Conservation (phyloP, 352 stramenopile genomes). For the Pythium phragmitis region DNA sequence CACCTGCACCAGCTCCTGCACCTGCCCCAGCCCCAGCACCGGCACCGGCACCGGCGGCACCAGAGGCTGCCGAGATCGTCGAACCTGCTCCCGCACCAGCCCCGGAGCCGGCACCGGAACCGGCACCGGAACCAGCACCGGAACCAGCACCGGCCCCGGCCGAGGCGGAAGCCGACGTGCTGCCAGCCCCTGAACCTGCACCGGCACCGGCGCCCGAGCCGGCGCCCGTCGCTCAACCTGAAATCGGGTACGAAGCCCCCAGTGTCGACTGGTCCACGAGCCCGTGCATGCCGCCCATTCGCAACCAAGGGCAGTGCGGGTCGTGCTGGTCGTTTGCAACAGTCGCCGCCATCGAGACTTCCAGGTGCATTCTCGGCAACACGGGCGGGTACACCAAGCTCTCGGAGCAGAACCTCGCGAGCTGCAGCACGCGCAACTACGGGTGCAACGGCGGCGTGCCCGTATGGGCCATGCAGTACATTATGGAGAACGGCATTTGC, state of each 20-base stretch:
- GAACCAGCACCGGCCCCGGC: slow-evolving; percentile 1
- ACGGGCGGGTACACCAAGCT: slow-evolving; percentile 70
- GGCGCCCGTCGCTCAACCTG: neutral
- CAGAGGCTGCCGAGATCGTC: neutral
- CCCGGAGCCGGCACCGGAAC: neutral
- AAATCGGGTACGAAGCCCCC: neutral
- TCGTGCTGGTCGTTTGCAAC: slow-evolving; percentile 97
- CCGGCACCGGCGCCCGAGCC: neutral
- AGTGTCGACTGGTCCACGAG: slow-evolving; percentile 5
- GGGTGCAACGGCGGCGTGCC: slow-evolving; percentile 90
- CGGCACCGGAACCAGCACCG: neutral
- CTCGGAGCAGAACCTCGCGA: slow-evolving; percentile 92
- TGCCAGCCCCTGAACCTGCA: neutral
- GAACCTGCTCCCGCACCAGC: neutral
- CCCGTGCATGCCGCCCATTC: slow-evolving; percentile 53
- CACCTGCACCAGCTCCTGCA: neutral
- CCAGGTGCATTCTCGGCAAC: slow-evolving; percentile 70
- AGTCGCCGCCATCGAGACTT: slow-evolving; percentile 89
- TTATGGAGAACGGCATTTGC: slow-evolving; percentile 80
- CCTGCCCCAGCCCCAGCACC: too few species aligned
- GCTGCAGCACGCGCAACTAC: slow-evolving; percentile 81
- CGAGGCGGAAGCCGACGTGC: neutral
- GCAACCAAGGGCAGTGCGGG: slow-evolving; percentile 96
- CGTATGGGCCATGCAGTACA: slow-evolving; percentile 87
- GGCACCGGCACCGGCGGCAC: too few species aligned